phyloP scores from a whole-genome alignment of 1,284 basidiomycete species.

The Mycena citricolor region DNA sequence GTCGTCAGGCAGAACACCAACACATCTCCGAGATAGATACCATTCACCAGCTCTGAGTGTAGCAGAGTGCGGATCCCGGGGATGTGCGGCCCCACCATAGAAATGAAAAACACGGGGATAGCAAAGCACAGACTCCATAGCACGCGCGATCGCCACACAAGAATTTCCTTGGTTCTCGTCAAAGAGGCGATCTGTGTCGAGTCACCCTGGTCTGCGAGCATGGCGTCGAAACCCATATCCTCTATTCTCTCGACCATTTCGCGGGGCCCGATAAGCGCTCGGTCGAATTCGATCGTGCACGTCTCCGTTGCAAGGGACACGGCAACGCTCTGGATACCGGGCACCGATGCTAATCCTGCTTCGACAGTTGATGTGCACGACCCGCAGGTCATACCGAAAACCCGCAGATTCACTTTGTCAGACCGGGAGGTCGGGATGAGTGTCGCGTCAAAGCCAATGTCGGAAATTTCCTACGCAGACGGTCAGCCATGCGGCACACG shows the following conservation, averaged over 20 bases:
- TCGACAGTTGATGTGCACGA: constrained; percentile 83
- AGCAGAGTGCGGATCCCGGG: constrained; percentile 54
- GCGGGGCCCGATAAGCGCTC: constrained; percentile 71
- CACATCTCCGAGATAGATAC: constrained; percentile 83
- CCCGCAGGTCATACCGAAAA: constrained; percentile 92
- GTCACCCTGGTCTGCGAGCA: constrained; percentile 81
- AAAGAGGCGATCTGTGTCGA: constrained; percentile 90
- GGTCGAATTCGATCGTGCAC: constrained; percentile 78
- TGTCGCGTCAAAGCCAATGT: constrained; percentile 90
- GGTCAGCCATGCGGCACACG: constrained; percentile 20
- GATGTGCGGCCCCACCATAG: constrained; percentile 86
- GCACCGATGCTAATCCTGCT: constrained; percentile 62
- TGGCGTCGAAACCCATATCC: constrained; percentile 88
- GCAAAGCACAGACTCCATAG: constrained; percentile 78
- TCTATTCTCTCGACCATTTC: constrained; percentile 87
- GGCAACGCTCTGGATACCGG: constrained; percentile 74
- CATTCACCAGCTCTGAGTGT: constrained; percentile 50
- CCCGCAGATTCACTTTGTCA: constrained; percentile 70
- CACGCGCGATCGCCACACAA: constrained; percentile 87
- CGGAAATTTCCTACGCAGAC: constrained; percentile 73
- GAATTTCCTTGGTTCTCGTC: constrained; percentile 88
- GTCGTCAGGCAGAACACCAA: constrained; percentile 84
- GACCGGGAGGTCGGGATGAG: constrained; percentile 62
- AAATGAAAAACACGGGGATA: constrained; percentile 89
- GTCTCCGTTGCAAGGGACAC: constrained; percentile 76